phyloP scores from a whole-genome alignment of 352 stramenopile species.

The Globisporangium paroecandrum region DNA sequence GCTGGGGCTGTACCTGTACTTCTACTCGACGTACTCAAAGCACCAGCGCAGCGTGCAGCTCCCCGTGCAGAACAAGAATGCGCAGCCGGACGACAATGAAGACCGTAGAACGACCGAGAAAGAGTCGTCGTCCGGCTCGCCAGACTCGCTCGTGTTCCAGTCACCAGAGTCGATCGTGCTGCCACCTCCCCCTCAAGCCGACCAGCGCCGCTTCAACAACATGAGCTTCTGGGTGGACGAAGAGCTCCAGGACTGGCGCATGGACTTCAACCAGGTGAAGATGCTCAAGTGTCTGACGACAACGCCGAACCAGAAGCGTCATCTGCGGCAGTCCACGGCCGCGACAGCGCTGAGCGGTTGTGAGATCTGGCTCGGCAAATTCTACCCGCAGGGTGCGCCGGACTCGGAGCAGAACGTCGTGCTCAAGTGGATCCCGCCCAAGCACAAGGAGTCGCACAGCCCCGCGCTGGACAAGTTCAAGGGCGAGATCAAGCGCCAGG shows the following conservation, averaged over 20 bases:
- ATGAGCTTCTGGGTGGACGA: conserved; percentile 65
- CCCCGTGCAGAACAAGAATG: not conserved
- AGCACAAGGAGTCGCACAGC: conserved; percentile 22
- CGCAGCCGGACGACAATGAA: conserved; percentile 2
- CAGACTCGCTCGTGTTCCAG: conserved; percentile 3
- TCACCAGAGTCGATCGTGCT: not conserved
- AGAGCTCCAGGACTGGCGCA: conserved; percentile 59
- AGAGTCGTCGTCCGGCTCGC: conserved; percentile 1
- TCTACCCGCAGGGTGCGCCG: conserved; percentile 23
- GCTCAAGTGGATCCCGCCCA: conserved; percentile 51
- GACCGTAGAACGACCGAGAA: conserved; percentile 7
- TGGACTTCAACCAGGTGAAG: conserved; percentile 63
- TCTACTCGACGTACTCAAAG: conserved; percentile 10
- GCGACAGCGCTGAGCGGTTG: conserved; percentile 30
- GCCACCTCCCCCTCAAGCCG: not conserved
- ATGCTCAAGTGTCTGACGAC: conserved; percentile 54
- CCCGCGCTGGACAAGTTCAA: conserved; percentile 48
- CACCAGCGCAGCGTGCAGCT: conserved; percentile 6
- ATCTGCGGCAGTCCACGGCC: conserved; percentile 32
- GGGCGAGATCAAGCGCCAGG: conserved; percentile 54
- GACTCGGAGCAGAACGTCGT: conserved; percentile 41
- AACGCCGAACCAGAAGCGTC: conserved; percentile 41
- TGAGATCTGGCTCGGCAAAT: conserved; percentile 54
- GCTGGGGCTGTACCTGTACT: conserved; percentile 6
- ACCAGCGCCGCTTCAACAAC: conserved; percentile 23